Conservation (phyloP, 208 protist species). For the Novymonas esmeraldas region DNA sequence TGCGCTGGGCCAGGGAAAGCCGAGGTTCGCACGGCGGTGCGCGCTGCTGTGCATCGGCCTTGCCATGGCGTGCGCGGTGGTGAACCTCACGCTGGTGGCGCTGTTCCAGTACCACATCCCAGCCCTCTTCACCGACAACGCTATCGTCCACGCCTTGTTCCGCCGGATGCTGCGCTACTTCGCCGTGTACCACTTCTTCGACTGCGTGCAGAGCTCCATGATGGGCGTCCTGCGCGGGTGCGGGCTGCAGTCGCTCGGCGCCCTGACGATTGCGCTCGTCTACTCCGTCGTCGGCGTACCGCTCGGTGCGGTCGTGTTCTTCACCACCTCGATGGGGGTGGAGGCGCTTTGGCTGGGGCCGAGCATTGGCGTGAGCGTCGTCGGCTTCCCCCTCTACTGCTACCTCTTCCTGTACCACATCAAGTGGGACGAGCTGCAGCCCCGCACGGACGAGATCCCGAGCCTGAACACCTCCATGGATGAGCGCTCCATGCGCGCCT, state of each 20-base stretch:
- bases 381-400: constrained; percentile 71
- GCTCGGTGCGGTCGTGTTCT: constrained; percentile 63
- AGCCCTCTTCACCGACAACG: constrained; percentile 52
- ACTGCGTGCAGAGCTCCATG: constrained; percentile 77
- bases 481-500: constrained; percentile 19
- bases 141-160: constrained; percentile 37
- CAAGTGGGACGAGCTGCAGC: constrained; percentile 50
- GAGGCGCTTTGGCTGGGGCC: constrained; percentile 76
- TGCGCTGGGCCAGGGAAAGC: constrained; percentile 59
- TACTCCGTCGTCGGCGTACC: constrained; percentile 78
- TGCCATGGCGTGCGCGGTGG: constrained; percentile 20
- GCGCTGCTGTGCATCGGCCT: constrained; percentile 45
- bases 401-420: constrained; percentile 74
- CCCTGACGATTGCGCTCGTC: constrained; percentile 63
- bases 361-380: constrained; percentile 45
- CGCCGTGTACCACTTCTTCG: constrained; percentile 69
- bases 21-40: constrained; percentile 54
- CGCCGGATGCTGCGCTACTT: constrained; percentile 44
- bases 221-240: constrained; percentile 83
- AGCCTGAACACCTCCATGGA: constrained; percentile 37
- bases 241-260: constrained; percentile 66
- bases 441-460: constrained; percentile 33
- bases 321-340: constrained; percentile 58
- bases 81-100: constrained; percentile 52
- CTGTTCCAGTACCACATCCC: constrained; percentile 43